Evolutionary conservation across 306 rosid species (phyloP).

Genomic region (Medicago truncatula): MtrunA17r5.0-ANR NC_053047.1:40171001-40171500

Average conservation of each 20-base stretch:
- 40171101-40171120: no score
- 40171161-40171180: no score
- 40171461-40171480: background rate
- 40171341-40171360: background rate
- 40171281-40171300: background rate
- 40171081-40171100: no score
- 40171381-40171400: background rate
- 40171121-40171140: no score
- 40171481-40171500: background rate
- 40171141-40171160: no score
- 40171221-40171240: background rate
- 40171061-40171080: no score
- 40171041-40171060: no score
- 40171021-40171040: no score
- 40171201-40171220: background rate
- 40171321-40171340: background rate
- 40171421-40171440: background rate
- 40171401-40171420: background rate
- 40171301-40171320: background rate
- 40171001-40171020: no score
- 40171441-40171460: background rate
- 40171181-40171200: no score
- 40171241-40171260: background rate
- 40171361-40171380: constrained; percentile 1
- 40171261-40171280: background rate